Base-by-base conservation (phyloP, 345 rosid species). In the Eucalyptus fibrosa region DNA sequence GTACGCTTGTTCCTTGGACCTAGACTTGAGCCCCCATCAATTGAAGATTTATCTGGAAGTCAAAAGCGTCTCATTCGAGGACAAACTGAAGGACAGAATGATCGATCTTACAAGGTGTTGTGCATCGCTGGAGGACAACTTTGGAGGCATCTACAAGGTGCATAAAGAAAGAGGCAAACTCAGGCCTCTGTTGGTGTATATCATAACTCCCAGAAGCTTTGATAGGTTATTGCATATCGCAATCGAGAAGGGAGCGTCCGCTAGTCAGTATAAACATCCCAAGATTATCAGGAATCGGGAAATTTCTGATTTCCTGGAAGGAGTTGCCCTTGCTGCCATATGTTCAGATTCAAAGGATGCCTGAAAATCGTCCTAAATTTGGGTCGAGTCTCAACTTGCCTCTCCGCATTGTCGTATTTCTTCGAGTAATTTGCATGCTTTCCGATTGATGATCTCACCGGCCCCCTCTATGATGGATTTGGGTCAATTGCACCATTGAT, bases 201-300 rank as follows among this genome's bases (percentile, higher is more conserved):
- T 94, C 26, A 89, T 94, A 85, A 72, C 90, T 77, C 89, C 92
- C 50, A 93, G 94, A 55, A 92, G 89, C 89, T 94, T 94, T 89
- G 93, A 90, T 56, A 90, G 86, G 92, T 87, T 94, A 90, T 53
- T 88, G 60, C 60, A 67, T 42, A 26, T 91, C 49, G 95, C 93
- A 32, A 86, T 91, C 17, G 60, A 88, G 72, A 91, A 87, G 86
- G 95, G 96, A 89, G 92, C 92, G 26, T 91, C 96, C 32, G 93
- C 92, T 85, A 92, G 93, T 72, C 96, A 93, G 90, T 94, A 94
- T 50, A 94, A 94, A 87, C 90, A 93, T 72, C 94, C 95, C 28
- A 94, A 91, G 92, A 93, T 94, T 49, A 87, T 93, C 40, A 87
- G 94, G 90, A 94, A 93, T 87, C 80, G 6, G 16, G 90, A 92